Evolutionary conservation across 805 yeast genomes (phyloP).

Genomic region (Torulaspora franciscae): DNA sequence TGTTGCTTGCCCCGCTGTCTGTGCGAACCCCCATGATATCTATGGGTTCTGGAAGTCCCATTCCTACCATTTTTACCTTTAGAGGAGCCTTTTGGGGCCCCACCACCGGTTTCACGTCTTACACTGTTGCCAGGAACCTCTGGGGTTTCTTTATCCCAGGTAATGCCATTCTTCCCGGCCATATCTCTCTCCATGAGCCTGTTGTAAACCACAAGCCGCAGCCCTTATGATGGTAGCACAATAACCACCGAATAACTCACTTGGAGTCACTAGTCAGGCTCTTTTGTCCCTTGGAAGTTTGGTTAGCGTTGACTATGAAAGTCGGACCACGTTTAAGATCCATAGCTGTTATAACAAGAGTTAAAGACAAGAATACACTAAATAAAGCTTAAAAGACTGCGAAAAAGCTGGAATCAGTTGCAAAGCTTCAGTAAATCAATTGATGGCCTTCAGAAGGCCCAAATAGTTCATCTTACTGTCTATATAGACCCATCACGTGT

Average conservation of each 20-base stretch:
- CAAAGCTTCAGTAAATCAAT: background rate
- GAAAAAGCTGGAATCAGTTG: background rate
- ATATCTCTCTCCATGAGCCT: constrained; percentile 9
- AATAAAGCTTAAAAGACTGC: background rate
- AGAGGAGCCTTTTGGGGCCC: background rate
- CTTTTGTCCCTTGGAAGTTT: background rate
- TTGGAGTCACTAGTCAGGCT: background rate
- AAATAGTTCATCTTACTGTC: background rate
- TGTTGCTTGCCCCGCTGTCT: constrained; percentile 13
- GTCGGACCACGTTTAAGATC: constrained; percentile 5
- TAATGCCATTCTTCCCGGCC: constrained; percentile 7
- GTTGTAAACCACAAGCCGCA: background rate
- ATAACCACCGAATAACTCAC: background rate
- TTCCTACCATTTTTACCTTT: background rate
- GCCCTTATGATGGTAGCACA: background rate
- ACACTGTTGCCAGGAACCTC: background rate
- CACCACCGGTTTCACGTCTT: background rate
- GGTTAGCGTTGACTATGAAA: background rate
- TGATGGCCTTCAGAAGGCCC: background rate
- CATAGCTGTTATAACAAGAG: background rate
- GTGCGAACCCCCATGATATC: constrained; percentile 11
- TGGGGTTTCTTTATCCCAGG: constrained; percentile 10
- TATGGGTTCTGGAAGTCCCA: constrained; percentile 4
- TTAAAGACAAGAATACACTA: background rate
- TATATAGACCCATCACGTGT: background rate